Base-by-base conservation (phyloP, 805 yeast genomes). In the Allodekkera sacchari region DNA sequence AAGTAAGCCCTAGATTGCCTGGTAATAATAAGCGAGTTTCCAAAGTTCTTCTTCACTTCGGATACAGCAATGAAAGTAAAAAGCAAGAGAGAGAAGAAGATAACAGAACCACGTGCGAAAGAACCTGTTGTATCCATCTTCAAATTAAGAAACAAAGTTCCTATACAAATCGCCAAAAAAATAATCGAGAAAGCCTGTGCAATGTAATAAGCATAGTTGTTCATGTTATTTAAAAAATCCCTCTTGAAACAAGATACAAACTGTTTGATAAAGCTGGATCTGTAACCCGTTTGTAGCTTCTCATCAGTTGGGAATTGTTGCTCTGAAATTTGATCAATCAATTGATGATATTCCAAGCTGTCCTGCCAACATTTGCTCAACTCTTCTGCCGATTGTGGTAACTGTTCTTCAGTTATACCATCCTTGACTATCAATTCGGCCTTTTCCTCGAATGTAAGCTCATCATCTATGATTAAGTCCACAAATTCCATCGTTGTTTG, bases 1-100 rank as follows among this genome's bases (percentile, higher is more conserved):
- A 84, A 75, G 44, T 77, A 83, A 30, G 68, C 66, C 18, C 28
- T 17, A 46, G 77, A 75, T 50, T 83, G 94, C 47, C 83, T 82
- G 44, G 69, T 71, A 18, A 79, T 66, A 39, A 83, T 73, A 29
- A 77, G 70, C 41, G 81, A 65, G 27, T 70, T 62, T 15, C 59
- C 67, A 43, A 73, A 62, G 45, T 68, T 51, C 27, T 57, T 55
- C 30, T 64, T 48, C 25, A 68, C 56, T 37, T 67, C 71, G 4
- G 75, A 71, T 29, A 70, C 42, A 27, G 69, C 66, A 59, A 65
- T 58, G 44, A 71, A 59, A 7, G 66, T 52, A 47, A 64, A 65
- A 50, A 72, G 75, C 39, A 80, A 59, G 8, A 74, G 57, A 15
- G 74, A 61, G 43, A 76, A 79, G 55, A 74, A 79, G 4, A 78